A percentile compares a stretch with the other conserved stretches of the same genome.
Evolutionary conservation across 768 basidiomycete genomes (phyloP).

Genomic region (Phaeotremella fagi): DNA sequence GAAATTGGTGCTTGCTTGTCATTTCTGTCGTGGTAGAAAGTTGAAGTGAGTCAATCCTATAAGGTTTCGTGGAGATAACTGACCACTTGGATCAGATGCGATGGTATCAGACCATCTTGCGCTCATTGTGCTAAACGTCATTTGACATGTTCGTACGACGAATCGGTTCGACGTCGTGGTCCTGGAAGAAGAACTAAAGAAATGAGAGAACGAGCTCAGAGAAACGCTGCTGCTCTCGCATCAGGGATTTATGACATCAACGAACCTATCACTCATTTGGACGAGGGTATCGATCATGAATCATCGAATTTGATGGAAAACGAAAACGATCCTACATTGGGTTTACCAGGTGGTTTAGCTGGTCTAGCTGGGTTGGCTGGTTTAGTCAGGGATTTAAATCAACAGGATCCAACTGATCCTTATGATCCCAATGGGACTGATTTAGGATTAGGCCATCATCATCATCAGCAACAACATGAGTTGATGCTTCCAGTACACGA

Average conservation of each 20-base stretch:
- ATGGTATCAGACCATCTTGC: conserved; percentile 45
- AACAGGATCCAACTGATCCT: background rate
- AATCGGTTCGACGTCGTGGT: conserved; percentile 46
- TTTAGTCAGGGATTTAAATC: background rate
- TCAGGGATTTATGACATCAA: background rate
- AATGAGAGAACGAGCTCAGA: conserved; percentile 26
- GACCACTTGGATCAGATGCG: conserved; percentile 32
- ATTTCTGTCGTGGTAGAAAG: conserved; percentile 49
- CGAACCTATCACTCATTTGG: background rate
- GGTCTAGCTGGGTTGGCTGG: background rate
- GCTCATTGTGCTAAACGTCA: conserved; percentile 44
- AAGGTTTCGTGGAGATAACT: background rate
- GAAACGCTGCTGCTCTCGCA: conserved; percentile 10
- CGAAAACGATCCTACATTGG: background rate
- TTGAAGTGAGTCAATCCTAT: conserved; percentile 42
- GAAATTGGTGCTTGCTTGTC: conserved; percentile 46
- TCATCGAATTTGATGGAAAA: background rate
- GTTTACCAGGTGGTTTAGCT: background rate
- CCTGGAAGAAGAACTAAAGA: conserved; percentile 49
- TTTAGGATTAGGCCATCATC: background rate
- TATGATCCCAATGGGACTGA: background rate
- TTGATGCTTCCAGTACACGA: background rate
- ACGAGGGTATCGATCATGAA: background rate
- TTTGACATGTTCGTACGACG: conserved; percentile 46
- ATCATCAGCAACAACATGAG: background rate